Evolutionary conservation across 352 stramenopile species (phyloP), one percentile per base, ranked within the genome.

Genomic region (Pythium guiyangense): DNA sequence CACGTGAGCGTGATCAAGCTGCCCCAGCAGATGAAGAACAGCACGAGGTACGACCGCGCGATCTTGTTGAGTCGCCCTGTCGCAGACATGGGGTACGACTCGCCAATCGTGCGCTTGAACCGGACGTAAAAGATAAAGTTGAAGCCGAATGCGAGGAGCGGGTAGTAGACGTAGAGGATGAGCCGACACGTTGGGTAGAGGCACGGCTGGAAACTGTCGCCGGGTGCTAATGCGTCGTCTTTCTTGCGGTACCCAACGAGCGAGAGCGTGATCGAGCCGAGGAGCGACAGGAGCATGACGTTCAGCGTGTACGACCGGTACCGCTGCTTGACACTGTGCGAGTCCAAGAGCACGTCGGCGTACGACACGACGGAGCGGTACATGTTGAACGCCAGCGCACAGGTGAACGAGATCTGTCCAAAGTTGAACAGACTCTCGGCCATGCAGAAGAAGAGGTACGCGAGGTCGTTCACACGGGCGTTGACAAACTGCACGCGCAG

Each of bases 81-180:
- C 4, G 79, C 79, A 10, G 79, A 88, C 46, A 82, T 84, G 0
- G 79, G 79, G 57, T 90, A 90, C 11, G 77, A 79, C 52, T 82
- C 70, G 29, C 79, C 79, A 49, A 90, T 90, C 18, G 74, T 88
- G 25, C 77, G 77, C 62, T 86, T 88, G 53, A 90, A 90, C 5
- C 79, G 79, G 47, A 88, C 49, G 70, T 90, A 90, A 47, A 90
- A 88, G 45, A 90, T 82, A 46, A 88, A 86, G 59, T 84, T 88
- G 64, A 88, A 88, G 20, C 64, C 71, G 52, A 90, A 90, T 8
- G 77, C 79, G 45, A 90, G 49, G 46, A 90, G 62, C 49, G 79
- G 79, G 55, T 86, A 90, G 63, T 88, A 90, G 37, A 90, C 75
- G 63, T 90, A 90, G 63, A 90, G 62, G 55, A 90, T 88, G 18